Conservation (phyloP, 805 yeast species). For the Candida chilensis region DNA sequence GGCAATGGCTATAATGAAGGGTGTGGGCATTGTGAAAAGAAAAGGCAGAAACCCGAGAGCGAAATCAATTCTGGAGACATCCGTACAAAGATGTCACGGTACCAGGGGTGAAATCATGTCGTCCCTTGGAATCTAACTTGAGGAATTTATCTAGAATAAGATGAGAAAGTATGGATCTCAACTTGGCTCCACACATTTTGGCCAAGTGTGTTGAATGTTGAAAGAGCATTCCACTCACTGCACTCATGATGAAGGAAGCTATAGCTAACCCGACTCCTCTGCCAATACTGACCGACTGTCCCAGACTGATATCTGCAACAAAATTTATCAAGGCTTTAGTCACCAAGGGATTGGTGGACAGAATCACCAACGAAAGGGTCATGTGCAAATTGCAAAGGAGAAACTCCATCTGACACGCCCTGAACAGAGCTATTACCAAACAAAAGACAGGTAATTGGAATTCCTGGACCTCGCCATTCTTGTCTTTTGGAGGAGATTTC, state of each 20-base stretch:
- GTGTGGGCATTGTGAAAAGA: constrained; percentile 53
- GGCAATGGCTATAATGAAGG: constrained; percentile 53
- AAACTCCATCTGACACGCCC: constrained; percentile 41
- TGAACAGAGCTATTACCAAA: constrained; percentile 35
- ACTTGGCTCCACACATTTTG: constrained; percentile 61
- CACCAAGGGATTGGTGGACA: constrained; percentile 56
- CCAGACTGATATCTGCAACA: constrained; percentile 42
- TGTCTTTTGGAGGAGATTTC: constrained; percentile 24
- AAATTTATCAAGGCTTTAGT: constrained; percentile 56
- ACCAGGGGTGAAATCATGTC: constrained; percentile 54
- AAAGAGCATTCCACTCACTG: constrained; percentile 34
- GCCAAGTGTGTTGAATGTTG: constrained; percentile 60
- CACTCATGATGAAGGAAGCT: constrained; percentile 53
- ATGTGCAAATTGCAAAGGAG: constrained; percentile 28
- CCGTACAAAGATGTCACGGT: constrained; percentile 75
- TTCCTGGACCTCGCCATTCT: constrained; percentile 20
- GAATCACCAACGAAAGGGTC: constrained; percentile 33
- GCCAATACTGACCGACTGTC: constrained; percentile 31
- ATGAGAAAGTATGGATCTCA: constrained; percentile 62
- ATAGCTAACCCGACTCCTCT: constrained; percentile 71
- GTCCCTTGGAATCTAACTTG: constrained; percentile 45
- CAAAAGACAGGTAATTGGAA: constrained; percentile 35
- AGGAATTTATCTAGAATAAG: constrained; percentile 65
- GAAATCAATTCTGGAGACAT: constrained; percentile 70
- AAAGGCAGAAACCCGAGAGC: constrained; percentile 65